Evolutionary conservation across 805 yeast species (phyloP).

Genomic region (Candida cerambycidarum): DNA sequence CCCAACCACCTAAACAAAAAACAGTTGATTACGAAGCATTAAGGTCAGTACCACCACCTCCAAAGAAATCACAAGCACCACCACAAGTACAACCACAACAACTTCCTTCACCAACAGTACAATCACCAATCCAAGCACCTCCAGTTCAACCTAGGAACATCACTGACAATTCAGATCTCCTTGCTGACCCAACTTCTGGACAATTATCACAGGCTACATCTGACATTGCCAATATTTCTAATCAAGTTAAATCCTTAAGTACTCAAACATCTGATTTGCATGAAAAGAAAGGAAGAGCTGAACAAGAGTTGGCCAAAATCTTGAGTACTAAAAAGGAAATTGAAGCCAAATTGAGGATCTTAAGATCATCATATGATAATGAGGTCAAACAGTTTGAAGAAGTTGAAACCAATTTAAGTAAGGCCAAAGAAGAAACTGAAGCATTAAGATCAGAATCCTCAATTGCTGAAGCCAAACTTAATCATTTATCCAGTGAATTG

Average conservation of each 20-base stretch:
- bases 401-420: slow-evolving; percentile 61
- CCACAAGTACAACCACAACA: slow-evolving; percentile 16
- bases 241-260: slow-evolving; percentile 77
- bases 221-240: slow-evolving; percentile 83
- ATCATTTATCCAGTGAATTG: slow-evolving; percentile 65
- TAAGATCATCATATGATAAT: slow-evolving; percentile 70
- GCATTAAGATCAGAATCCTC: slow-evolving; percentile 69
- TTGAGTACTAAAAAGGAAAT: slow-evolving; percentile 68
- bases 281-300: slow-evolving; percentile 71
- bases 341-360: slow-evolving; percentile 62
- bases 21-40: slow-evolving; percentile 51
- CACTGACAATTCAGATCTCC: slow-evolving; percentile 37
- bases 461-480: slow-evolving; percentile 74
- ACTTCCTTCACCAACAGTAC: slow-evolving; percentile 1
- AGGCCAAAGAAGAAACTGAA: slow-evolving; percentile 66
- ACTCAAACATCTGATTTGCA: slow-evolving; percentile 70
- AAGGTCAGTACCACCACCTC: slow-evolving; percentile 48
- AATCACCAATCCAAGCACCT: slow-evolving; percentile 18
- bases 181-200: slow-evolving; percentile 62
- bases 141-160: slow-evolving; percentile 10
- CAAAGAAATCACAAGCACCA: slow-evolving; percentile 19
- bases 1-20: slow-evolving; percentile 25
- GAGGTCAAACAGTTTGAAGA: slow-evolving; percentile 76
- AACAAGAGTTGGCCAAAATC: slow-evolving; percentile 70
- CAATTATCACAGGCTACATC: slow-evolving; percentile 76